Evolutionary conservation across 768 basidiomycete genomes (phyloP), one percentile per base, ranked within the genome.

Genomic region (Rhizopogon vesiculosus): DNA sequence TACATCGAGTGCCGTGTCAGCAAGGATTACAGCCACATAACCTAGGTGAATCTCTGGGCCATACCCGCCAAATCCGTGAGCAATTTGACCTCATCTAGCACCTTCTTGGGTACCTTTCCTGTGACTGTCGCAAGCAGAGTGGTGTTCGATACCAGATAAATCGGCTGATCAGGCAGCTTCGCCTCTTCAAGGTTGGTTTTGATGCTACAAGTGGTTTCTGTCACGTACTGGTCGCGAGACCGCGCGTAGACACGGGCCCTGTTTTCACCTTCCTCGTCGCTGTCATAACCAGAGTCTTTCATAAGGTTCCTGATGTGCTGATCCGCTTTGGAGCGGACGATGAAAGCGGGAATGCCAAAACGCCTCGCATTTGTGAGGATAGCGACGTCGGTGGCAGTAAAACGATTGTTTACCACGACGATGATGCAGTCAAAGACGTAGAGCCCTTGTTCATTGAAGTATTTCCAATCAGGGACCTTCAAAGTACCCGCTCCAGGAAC

Each of bases 281-380:
- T 56, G 3, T 67, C 54, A 19, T 66, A 63, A 0, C 64, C 65
- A 54, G 42, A 64, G 0, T 69, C 62, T n/a, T 0, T 59, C 67
- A 67, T 64, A 38, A 57, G 3, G 22, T 67, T 67, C 19, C 43
- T 46, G 35, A 69, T 65, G 29, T 70, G 67, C n/a, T 64, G 66
- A 51, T 74, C 71, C 0, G 73, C 64, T 49, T 75, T 72, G 15
- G 73, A 74, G 1, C 72, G 72, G 19, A 73, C 68, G 25, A 69
- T 65, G 42, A 61, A 62, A 13, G 56, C 54, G 15, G 68, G 66
- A 48, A 70, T 70, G 9, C 61, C 55, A 56, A 59, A 65, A 12
- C 56, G 60, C 10, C 43, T 51, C 55, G 62, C 62, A 31, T 62
- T 64, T 29, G 57, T 44, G 28, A 69, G 58, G 43, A 69, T 62